Evolutionary conservation across 306 rosid genomes (phyloP), one percentile per base, ranked within the genome.

Genomic region (Rubus idaeus): DNA sequence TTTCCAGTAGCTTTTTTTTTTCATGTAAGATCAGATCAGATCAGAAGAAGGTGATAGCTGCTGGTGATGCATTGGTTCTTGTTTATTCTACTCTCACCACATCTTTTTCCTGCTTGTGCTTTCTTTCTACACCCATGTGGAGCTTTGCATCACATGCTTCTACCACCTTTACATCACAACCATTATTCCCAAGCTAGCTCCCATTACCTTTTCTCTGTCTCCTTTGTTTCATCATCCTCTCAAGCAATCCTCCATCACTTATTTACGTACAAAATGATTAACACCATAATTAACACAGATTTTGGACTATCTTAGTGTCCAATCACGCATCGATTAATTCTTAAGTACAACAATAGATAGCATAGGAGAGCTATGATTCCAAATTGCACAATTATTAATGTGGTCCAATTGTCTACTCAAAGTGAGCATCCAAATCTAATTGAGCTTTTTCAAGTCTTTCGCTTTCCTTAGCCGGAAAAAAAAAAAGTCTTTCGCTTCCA

Each of bases 121-220:
- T 70, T 70, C 75, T 72, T 45, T 70, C 72, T 46, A 14, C 5
- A 42, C 53, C 75, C 83, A 80, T 85, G 86, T 82, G 85, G 81
- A 78, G 84, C 85, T 71, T 75, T 62, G 75, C 62, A 56, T 85
- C 89, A 85, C 91, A 83, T 88, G 89, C 87, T 80, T 77, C 49
- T 20, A 17, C 81, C 76, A 73, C 80, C 87, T 84, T 80, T 83
- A 82, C 88, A 78, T 85, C 79, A 30, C 79, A 49, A 60, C 45
- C 57, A 73, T 78, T 64, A 83, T 84, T 82, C 63, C 64, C 52
- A 83, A 67, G 13, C 70, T 39, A 39, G 13, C 41, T 56, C 70
- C 75, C 76, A 53, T 77, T 76, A 77, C 3, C 50, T 21, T 80
- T 78, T 73, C 73, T 68, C 57, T 83, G 71, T 70, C 74, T 73